Base-by-base conservation (phyloP, 2,329 filamentous ascomycete genomes). In the Zymoseptoria tritici region DNA sequence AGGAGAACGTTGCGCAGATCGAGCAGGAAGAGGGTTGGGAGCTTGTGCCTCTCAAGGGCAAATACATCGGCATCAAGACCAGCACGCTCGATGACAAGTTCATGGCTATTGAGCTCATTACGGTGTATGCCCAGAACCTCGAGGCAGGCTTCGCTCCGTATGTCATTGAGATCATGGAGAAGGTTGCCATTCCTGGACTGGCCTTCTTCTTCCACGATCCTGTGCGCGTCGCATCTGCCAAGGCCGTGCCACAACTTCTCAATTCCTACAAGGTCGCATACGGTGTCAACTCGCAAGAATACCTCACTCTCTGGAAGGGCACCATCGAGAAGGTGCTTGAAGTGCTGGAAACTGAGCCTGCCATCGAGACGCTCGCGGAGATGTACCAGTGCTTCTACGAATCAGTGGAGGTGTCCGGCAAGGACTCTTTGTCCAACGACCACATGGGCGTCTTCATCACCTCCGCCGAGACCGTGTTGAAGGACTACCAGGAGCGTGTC, bases 301-400 rank as follows among this genome's bases (percentile, higher is more conserved):
- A 97, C 58, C 82, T 80, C n/a, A 83, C 85, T 51, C 83, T 99
- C 54, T 99, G 94, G 94, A 83, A 82, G 62, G 86, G 83, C 58
- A 95, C 92, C 3, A 87, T 94, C 9, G 89, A 90, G 69, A 97
- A 96, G 78, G 83, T 97, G 42, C 85, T 99, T 9, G 94, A 97
- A 74, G 92, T 97, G 1, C 82, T 99, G 49, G 90, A 88, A 62
- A 92, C 92, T 0, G 94, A 99, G 77, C 93, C 94, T 20, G 91
- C 92, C 1, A 92, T 99, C 60, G 94, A 99, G 69, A 96, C 94
- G 0, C 83, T 99, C 53, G 93, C 94, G 1, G 94, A 97, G 77
- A 97, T 99, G 91, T 99, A 97, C 77, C 93, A 97, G 76, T 99
- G 94, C 79, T 99, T 99, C 80, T 99, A 99, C 75, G 94, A 99